Conservation (phyloP, 2,329 filamentous ascomycete species). For the Didymella exigua region DNA sequence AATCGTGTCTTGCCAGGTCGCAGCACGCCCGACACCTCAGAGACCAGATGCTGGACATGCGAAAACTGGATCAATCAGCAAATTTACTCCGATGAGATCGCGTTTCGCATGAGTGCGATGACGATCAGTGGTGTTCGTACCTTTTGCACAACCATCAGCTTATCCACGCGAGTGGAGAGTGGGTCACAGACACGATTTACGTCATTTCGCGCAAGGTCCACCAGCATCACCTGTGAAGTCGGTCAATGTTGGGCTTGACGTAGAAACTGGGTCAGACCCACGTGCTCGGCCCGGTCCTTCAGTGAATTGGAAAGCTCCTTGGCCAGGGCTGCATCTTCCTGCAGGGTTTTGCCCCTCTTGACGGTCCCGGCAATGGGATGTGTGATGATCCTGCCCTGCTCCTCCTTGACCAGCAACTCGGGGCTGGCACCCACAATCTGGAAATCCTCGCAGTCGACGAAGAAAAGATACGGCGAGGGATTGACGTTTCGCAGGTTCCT, state of each 20-base stretch:
- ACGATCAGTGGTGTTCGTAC: slow-evolving; percentile 23
- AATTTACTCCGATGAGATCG: slow-evolving; percentile 3
- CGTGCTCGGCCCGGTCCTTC: slow-evolving; percentile 70
- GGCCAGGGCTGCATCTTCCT: slow-evolving; percentile 82
- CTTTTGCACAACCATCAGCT: slow-evolving; percentile 74
- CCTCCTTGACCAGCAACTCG: slow-evolving; percentile 91
- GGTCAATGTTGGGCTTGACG: slow-evolving; percentile 51
- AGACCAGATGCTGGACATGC: slow-evolving; percentile 96
- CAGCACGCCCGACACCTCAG: slow-evolving; percentile 91
- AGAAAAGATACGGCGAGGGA: slow-evolving; percentile 96
- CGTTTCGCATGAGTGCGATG: slow-evolving; percentile 11
- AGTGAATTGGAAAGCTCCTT: slow-evolving; percentile 76
- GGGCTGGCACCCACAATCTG: slow-evolving; percentile 95
- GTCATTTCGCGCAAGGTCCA: slow-evolving; percentile 94
- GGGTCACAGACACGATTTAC: slow-evolving; percentile 96
- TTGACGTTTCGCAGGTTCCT: slow-evolving; percentile 96
- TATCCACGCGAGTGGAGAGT: slow-evolving; percentile 84
- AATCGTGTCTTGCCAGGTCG: slow-evolving; percentile 84
- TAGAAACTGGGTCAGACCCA: slow-evolving; percentile 20
- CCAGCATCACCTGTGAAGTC: slow-evolving; percentile 83
- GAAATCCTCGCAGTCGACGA: slow-evolving; percentile 88
- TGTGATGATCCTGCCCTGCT: slow-evolving; percentile 85
- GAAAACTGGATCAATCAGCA: slow-evolving; percentile 67
- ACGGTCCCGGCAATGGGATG: slow-evolving; percentile 98
- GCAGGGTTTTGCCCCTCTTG: slow-evolving; percentile 77